A percentile compares a stretch with the other conserved stretches of the same genome.
These are phyloP conservation scores for Hyaloperonospora arabidopsidis DNA, from an alignment of 352 stramenopile species.

Conservation along the genomic window DNA sequence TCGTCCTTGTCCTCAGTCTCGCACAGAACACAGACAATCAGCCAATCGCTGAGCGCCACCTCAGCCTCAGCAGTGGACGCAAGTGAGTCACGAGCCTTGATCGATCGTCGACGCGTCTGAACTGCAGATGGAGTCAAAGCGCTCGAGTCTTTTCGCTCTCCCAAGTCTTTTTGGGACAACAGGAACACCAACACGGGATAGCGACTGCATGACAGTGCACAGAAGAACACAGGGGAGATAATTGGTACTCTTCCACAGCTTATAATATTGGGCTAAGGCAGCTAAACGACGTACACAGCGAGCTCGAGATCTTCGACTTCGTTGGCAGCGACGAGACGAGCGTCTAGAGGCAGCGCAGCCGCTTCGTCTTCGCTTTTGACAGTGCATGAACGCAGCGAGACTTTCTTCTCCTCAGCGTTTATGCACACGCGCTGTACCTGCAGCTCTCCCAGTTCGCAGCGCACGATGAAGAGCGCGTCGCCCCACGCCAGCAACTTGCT, in stretches of 20 bases:
- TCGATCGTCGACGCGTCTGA: constrained; percentile 15
- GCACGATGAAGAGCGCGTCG: constrained; percentile 25
- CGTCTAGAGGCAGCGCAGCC: constrained; percentile 18
- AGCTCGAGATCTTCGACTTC: constrained; percentile 33
- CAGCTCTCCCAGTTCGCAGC: constrained; percentile 13
- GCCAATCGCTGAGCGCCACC: not conserved
- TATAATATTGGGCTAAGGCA: no score
- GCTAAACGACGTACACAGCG: constrained; percentile 29
- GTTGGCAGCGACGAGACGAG: constrained; percentile 31
- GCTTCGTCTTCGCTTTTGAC: constrained; percentile 2
- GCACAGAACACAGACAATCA: constrained; percentile 26
- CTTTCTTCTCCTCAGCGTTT: constrained; percentile 18
- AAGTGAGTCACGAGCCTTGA: constrained; percentile 1
- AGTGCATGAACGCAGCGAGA: constrained; percentile 9
- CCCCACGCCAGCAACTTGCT: constrained; percentile 23
- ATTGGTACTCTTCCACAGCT: no score
- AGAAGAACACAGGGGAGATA: not conserved
- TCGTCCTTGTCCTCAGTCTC: constrained; percentile 7
- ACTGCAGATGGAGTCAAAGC: not conserved
- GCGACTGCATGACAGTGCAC: constrained; percentile 10
- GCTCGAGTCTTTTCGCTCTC: no score
- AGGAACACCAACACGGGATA: constrained; percentile 27
- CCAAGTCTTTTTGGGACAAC: not conserved
- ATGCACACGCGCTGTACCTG: constrained; percentile 23
- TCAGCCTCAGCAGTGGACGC: not conserved